phyloP scores from a whole-genome alignment of 441 rosid species.

The Rhodomyrtus psidioides region DNA sequence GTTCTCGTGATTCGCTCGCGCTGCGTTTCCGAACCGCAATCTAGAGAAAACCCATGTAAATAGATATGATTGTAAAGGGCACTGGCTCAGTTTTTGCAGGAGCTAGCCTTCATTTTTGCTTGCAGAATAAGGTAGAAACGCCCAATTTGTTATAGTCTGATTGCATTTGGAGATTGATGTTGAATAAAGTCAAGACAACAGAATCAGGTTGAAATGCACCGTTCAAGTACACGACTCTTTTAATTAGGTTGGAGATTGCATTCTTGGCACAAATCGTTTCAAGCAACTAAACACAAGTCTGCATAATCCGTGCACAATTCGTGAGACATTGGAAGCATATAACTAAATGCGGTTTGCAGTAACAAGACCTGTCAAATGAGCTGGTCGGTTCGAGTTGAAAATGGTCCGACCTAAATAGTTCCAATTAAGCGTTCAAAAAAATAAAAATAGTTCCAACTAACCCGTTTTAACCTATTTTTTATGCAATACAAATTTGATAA shows the following conservation, averaged over 20 bases:
- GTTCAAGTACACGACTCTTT: too few species aligned
- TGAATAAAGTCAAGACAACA: not conserved
- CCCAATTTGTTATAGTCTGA: not conserved
- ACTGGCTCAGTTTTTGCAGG: slow-evolving; percentile 2
- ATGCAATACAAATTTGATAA: too few species aligned
- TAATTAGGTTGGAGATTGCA: not conserved
- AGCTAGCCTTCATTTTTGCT: not conserved
- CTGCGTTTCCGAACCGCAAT: not conserved
- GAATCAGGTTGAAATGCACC: too few species aligned
- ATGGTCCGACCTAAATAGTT: too few species aligned
- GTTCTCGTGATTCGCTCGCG: slow-evolving; percentile 8
- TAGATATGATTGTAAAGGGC: not conserved
- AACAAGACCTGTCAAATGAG: too few species aligned
- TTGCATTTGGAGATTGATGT: not conserved
- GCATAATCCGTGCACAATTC: rapidly evolving
- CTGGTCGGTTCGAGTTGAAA: too few species aligned
- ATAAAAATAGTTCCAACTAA: too few species aligned
- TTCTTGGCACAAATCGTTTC: not conserved
- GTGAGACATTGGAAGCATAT: rapidly evolving
- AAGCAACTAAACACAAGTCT: not conserved
- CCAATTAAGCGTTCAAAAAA: too few species aligned
- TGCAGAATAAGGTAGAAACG: not conserved
- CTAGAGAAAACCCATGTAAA: not conserved
- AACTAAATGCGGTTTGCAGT: rapidly evolving
- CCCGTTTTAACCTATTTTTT: too few species aligned